Conservation (phyloP, 176 grass and related monocot species). For the Eragrostis nindensis region DNA sequence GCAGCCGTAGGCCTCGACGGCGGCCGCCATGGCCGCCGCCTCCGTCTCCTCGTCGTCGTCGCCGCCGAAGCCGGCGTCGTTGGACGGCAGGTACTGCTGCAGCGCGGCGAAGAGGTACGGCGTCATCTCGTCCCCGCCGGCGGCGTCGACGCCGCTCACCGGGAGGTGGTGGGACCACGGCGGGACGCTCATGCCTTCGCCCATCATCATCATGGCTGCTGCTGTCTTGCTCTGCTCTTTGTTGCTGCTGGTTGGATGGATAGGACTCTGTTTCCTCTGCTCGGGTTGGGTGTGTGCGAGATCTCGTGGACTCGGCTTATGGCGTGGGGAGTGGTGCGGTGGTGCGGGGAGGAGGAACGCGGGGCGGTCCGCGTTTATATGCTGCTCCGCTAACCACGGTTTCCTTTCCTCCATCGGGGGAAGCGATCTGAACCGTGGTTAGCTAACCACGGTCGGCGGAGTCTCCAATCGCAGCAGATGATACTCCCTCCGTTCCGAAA, state of each 20-base stretch:
- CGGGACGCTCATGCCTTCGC: slow-evolving; percentile 56
- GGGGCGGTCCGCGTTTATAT: slow-evolving; percentile 53
- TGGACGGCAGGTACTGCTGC: slow-evolving; percentile 54
- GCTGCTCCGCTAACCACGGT: slow-evolving; percentile 45
- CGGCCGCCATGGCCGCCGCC: slow-evolving; percentile 8
- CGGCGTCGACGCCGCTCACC: slow-evolving; percentile 44
- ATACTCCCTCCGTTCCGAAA: too few relatives aligned
- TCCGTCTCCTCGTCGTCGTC: slow-evolving; percentile 35
- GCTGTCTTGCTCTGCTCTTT: not conserved
- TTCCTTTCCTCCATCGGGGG: not conserved
- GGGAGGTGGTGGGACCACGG: slow-evolving; percentile 65
- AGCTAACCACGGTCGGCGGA: slow-evolving; percentile 24
- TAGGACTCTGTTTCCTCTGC: not conserved
- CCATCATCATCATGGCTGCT: slow-evolving; percentile 66
- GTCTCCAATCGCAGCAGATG: not conserved
- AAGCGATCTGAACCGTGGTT: slow-evolving; percentile 4
- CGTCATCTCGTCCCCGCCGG: slow-evolving; percentile 42
- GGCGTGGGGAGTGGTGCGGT: too few relatives aligned
- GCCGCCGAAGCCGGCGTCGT: slow-evolving; percentile 25
- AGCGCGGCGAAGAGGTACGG: slow-evolving; percentile 61
- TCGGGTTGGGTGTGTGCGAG: not conserved
- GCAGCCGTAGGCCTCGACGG: slow-evolving; percentile 61
- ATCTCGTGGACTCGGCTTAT: slow-evolving; percentile 26
- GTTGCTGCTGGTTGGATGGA: too few relatives aligned
- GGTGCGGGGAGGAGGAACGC: not conserved